phyloP scores from a whole-genome alignment of 2,329 filamentous ascomycete genomes.

The Venturia oleaginea region DNA sequence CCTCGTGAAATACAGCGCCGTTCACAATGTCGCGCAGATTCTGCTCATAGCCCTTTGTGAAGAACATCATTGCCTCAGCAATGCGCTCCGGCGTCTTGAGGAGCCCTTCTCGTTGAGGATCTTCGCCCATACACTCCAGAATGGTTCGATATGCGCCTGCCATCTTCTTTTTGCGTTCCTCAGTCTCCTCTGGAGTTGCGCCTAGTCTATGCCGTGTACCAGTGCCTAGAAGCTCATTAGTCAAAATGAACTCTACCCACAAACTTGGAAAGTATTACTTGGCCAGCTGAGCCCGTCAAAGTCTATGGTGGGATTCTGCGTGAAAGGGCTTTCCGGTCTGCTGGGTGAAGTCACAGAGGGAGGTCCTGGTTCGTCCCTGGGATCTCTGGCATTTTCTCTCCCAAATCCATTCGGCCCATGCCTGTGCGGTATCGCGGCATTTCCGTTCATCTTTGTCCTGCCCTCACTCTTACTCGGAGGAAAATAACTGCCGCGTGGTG shows the following conservation, averaged over 20 bases:
- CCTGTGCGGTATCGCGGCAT: constrained; percentile 5
- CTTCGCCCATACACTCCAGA: constrained; percentile 57
- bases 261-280: constrained; percentile 25
- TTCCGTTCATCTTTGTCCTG: constrained; percentile 13
- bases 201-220: constrained; percentile 57
- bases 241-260: background rate
- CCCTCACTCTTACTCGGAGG: constrained; percentile 15
- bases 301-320: constrained; percentile 42
- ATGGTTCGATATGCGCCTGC: constrained; percentile 54
- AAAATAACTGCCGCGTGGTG: constrained; percentile 9
- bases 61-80: constrained; percentile 89
- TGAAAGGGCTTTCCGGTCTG: constrained; percentile 41
- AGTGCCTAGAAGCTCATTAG: constrained; percentile 34
- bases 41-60: constrained; percentile 95
- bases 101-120: constrained; percentile 54
- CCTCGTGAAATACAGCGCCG: constrained; percentile 88
- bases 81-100: constrained; percentile 71
- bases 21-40: constrained; percentile 90
- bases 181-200: constrained; percentile 48
- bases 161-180: constrained; percentile 50
- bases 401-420: constrained; percentile 17
- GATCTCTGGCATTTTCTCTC: constrained; percentile 43
- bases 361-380: constrained; percentile 39
- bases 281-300: constrained; percentile 50
- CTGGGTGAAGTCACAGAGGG: constrained; percentile 45